Base-by-base conservation (phyloP, 805 yeast species). In the Starmerella etchellsii region DNA sequence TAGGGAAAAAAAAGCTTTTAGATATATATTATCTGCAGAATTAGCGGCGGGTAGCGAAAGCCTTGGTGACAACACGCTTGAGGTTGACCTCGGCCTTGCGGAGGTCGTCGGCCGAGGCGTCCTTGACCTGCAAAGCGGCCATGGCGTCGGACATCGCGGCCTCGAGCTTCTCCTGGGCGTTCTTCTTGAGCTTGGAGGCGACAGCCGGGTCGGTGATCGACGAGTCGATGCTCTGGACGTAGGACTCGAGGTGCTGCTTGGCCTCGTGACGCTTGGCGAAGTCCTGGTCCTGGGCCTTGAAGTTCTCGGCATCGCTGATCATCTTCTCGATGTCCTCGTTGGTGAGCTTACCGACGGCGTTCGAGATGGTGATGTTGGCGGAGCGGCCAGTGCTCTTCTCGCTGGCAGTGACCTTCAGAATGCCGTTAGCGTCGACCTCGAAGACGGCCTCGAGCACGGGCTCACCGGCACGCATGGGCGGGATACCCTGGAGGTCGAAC, bases 261-360 rank as follows among this genome's bases (percentile, higher is more conserved):
- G 94, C 91, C 78, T 91, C 97, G 74, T 88, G 96, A 68, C 81
- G 81, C 87, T 87, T 88, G 71, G 97, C 93, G 81, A 88, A 91
- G 61, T 94, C 95, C 66, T 88, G 96, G 70, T 88, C 98, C 60
- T 94, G 82, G 63, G 88, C 74, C 84, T 88, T 88, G 94, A 85
- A 91, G 71, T 83, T 83, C 74, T 88, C 98, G 60, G 98, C 97
- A 66, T 91, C 96, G 70, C 75, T 75, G 64, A 88, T 91, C 94
- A 88, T 88, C 84, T 85, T 81, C 72, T 91, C 97, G 56, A 88
- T 88, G 63, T 88, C 97, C 57, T 83, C 85, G 63, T 87, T 75
- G 50, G 96, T 80, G 66, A 88, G 81, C 81, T 95, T 82, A 69
- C 97, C 97, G 65, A 87, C 91, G 63, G 95, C 94, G 81, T 91